Base-by-base conservation (phyloP, 2,329 filamentous ascomycete species). In the Periconia digitata region DNA sequence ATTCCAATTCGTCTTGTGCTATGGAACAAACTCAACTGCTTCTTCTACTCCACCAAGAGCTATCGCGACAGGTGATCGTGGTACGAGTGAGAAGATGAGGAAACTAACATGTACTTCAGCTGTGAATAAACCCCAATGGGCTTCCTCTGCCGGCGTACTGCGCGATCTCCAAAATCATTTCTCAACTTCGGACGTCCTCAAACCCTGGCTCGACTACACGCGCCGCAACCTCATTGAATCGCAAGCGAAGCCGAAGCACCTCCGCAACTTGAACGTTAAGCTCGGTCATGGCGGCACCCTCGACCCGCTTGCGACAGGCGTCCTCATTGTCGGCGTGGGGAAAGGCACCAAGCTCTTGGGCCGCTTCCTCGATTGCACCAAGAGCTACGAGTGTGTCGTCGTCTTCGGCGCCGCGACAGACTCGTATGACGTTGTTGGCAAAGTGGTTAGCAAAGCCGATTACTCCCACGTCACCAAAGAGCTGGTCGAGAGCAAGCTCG, bases 271-370 rank as follows among this genome's bases (percentile, higher is more conserved):
- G 23, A 83, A 89, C 53, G 86, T 97, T 59, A 99, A 97, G 77
- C 89, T 97, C 64, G 94, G 94, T 27, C 94, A 99, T 74, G 94
- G 94, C 51, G 94, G 94, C 37, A 99, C 94, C 1, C 81, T 99
- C 16, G 94, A 99, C 66, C 94, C 94, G 21, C 81, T 96, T 62
- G 94, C 94, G 8, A 96, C 92, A 1, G 94, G 94, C 39, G 89
- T 99, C 20, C 81, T 99, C 42, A 91, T 97, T 54, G 79, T 94
- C 6, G 94, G 92, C 47, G 80, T 96, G 44, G 94, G 92, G 29
- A 85, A 82, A 50, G 94, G 90, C 34, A 99, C 94, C 46, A 99
- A 97, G 72, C 76, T 81, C 13, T 80, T 99, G 1, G 77, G 82
- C 35, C 77, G 84, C 29, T 97, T 96, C 69, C 79, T 97, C 38